Evolutionary conservation across 208 protist genomes (phyloP).

Genomic region (Polymyxa betae): DNA sequence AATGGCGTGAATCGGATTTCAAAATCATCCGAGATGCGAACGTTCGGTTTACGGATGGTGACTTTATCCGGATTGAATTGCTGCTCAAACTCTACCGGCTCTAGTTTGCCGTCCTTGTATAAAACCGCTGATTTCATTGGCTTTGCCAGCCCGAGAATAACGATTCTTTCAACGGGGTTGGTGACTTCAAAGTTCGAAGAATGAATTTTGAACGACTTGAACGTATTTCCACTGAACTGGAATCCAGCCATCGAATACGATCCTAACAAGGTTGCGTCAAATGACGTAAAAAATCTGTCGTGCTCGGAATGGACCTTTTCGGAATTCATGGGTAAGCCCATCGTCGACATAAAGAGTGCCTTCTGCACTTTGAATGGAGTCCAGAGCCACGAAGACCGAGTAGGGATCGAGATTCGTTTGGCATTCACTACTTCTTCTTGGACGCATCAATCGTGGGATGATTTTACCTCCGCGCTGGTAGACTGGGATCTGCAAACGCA

Average conservation of each 20-base stretch:
- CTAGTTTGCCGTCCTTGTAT: background rate
- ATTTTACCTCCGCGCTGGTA: constrained; percentile 88
- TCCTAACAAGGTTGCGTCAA: too few relatives aligned
- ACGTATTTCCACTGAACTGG: too few relatives aligned
- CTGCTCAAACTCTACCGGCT: background rate
- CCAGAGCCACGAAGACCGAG: constrained; percentile 70
- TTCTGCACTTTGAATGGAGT: constrained; percentile 39
- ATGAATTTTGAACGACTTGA: too few relatives aligned
- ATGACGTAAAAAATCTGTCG: too few relatives aligned
- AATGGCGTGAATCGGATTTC: background rate
- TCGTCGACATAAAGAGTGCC: constrained; percentile 65
- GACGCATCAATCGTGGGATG: constrained; percentile 84
- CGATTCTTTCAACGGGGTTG: constrained; percentile 28
- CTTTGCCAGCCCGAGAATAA: background rate
- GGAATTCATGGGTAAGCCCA: constrained; percentile 53
- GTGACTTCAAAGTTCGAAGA: background rate
- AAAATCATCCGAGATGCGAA: background rate
- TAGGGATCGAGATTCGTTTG: constrained; percentile 77
- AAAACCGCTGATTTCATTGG: background rate
- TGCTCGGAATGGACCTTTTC: background rate
- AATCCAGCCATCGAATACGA: too few relatives aligned
- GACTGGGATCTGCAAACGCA: constrained; percentile 81
- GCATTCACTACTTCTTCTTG: constrained; percentile 79
- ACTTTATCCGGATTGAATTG: constrained; percentile 8
- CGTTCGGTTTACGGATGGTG: background rate